A percentile compares a stretch with the other conserved stretches of the same genome.
These are phyloP conservation scores for Borovskyia barvae DNA, from an alignment of 208 protist species.

Conservation along the genomic window DNA sequence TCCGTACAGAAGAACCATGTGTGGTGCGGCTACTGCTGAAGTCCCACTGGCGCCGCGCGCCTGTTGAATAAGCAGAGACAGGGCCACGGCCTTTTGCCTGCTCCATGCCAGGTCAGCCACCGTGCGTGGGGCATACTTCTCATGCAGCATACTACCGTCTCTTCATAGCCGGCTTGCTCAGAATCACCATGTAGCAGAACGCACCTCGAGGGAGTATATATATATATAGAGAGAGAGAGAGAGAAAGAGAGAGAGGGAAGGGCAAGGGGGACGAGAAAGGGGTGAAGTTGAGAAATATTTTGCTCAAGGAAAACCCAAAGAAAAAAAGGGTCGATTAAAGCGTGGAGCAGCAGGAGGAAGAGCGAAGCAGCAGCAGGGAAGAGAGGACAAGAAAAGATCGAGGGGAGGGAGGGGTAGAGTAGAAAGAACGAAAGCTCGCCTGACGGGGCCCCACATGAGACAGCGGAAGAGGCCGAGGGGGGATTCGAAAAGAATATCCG, in stretches of 20 bases:
- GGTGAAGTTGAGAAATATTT: no score
- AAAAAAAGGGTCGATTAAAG: slow-evolving; percentile 21
- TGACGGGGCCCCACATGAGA: no score
- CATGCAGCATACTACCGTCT: slow-evolving; percentile 84
- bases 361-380: no score
- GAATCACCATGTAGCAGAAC: no score
- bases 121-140: slow-evolving; percentile 58
- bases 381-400: slow-evolving; percentile 26
- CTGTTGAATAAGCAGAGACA: slow-evolving; percentile 33
- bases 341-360: background rate
- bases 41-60: background rate
- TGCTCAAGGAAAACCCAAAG: slow-evolving; percentile 11
- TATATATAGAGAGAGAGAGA: no score
- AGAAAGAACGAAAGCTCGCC: no score
- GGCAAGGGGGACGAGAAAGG: no score
- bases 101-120: slow-evolving; percentile 66
- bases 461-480: no score
- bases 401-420: slow-evolving; percentile 19
- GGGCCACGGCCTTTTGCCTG: slow-evolving; percentile 53
- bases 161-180: no score
- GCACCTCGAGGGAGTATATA: no score
- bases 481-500: no score
- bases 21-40: slow-evolving; percentile 8
- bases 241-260: no score
- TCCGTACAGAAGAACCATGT: slow-evolving; percentile 68